Conservation (phyloP, 2,329 filamentous ascomycete species). For the Epichloe elymi region DNA sequence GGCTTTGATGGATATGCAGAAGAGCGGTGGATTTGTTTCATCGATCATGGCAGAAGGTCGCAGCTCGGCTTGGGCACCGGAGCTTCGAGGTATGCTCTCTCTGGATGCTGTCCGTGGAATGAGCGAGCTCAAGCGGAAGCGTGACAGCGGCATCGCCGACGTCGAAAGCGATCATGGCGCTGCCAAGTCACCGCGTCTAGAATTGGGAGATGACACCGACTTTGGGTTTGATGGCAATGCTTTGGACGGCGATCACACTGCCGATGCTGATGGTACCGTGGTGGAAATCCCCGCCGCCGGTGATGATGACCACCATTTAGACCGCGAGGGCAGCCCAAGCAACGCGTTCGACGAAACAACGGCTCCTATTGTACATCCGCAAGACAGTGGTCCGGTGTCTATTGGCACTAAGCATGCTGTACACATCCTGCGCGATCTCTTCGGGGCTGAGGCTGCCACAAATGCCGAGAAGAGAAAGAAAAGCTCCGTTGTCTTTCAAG, state of each 20-base stretch:
- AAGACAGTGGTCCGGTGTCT: constrained; percentile 76
- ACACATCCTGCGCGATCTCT: constrained; percentile 79
- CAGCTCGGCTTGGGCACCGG: constrained; percentile 74
- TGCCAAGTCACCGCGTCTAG: constrained; percentile 56
- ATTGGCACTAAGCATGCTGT: constrained; percentile 91
- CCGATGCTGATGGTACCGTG: constrained; percentile 47
- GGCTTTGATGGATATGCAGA: constrained; percentile 83
- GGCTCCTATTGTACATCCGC: constrained; percentile 61
- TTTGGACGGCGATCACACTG: constrained; percentile 38
- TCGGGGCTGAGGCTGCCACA: constrained; percentile 59
- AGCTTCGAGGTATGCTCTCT: constrained; percentile 84
- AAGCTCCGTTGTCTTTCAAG: constrained; percentile 73
- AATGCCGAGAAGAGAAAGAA: constrained; percentile 62
- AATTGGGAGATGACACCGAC: constrained; percentile 55
- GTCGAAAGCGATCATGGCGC: constrained; percentile 54
- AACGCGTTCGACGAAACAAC: constrained; percentile 70
- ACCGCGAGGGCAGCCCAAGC: constrained; percentile 30
- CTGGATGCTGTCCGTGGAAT: constrained; percentile 65
- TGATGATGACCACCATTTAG: constrained; percentile 33
- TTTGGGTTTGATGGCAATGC: constrained; percentile 28
- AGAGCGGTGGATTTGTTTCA: constrained; percentile 77
- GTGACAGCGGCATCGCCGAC: constrained; percentile 75
- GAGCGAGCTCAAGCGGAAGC: constrained; percentile 83
- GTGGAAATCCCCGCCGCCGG: constrained; percentile 44
- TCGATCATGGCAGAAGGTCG: constrained; percentile 74